These are phyloP conservation scores for Adiantum capillusveneris DNA, from an alignment of 75 land plant species.

Conservation along the genomic window DNA sequence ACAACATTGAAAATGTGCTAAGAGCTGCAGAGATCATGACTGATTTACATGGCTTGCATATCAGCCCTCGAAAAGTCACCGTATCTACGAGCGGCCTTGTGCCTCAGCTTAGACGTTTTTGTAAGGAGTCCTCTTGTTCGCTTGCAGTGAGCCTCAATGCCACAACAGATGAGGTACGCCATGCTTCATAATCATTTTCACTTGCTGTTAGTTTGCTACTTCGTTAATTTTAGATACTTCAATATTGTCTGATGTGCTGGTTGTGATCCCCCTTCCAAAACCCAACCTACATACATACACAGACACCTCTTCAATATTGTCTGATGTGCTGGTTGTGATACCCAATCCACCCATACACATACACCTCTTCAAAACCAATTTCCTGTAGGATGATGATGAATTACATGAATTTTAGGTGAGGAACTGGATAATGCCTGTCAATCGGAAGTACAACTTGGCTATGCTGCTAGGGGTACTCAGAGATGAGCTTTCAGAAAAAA, in stretches of 20 bases:
- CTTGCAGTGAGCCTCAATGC: slow-evolving; percentile 96
- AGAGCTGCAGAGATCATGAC: slow-evolving; percentile 78
- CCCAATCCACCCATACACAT: no score
- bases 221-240: no score
- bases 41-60: slow-evolving; percentile 80
- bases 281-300: no score
- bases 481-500: slow-evolving; percentile 53
- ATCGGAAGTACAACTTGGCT: slow-evolving; percentile 71
- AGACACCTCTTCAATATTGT: no score
- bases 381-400: no score
- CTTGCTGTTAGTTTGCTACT: not conserved
- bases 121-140: slow-evolving; percentile 61
- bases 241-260: no score
- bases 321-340: no score
- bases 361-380: no score
- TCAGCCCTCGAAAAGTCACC: slow-evolving; percentile 86
- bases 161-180: slow-evolving; percentile 81
- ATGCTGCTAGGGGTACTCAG: slow-evolving; percentile 53
- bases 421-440: slow-evolving; percentile 91
- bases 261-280: no score
- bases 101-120: slow-evolving; percentile 74
- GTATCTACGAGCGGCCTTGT: slow-evolving; percentile 93
- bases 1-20: slow-evolving; percentile 80
- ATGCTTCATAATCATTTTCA: not conserved
- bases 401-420: no score